phyloP scores from a whole-genome alignment of 495 filamentous ascomycete species.

The Podospora tetraspora region DNA sequence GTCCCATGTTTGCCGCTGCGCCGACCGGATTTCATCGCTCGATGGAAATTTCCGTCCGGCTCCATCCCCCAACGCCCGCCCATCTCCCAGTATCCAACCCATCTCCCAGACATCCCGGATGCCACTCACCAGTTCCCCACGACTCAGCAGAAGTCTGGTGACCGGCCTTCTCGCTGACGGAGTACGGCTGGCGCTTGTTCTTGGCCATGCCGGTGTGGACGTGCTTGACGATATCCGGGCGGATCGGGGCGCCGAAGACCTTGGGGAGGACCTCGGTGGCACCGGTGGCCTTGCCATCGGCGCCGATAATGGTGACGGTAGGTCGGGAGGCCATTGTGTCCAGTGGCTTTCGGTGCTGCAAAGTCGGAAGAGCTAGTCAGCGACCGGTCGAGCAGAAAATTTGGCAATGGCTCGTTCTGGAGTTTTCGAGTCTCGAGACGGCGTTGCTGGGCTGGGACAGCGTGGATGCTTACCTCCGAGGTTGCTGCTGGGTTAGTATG shows the following conservation, averaged over 20 bases:
- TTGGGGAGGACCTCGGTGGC: slow-evolving; percentile 82
- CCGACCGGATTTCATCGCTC: not conserved
- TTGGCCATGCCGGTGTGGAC: slow-evolving; percentile 99
- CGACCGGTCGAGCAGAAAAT: not conserved
- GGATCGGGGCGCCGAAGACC: slow-evolving; percentile 95
- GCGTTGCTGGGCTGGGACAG: not conserved
- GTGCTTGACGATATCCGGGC: slow-evolving; percentile 96
- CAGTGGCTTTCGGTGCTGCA: slow-evolving; percentile 18
- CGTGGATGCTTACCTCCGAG: slow-evolving; percentile 26
- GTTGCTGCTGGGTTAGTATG: slow-evolving; percentile 24
- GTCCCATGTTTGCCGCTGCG: not conserved
- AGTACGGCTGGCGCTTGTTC: slow-evolving; percentile 99
- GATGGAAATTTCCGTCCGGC: slow-evolving; percentile 2
- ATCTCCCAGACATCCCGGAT: slow-evolving; percentile 12
- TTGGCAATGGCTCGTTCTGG: slow-evolving; percentile 10
- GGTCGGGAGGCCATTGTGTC: slow-evolving; percentile 86
- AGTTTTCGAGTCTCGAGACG: slow-evolving; percentile 6
- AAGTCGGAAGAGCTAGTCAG: slow-evolving; percentile 5
- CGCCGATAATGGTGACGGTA: slow-evolving; percentile 88
- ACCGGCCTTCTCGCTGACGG: slow-evolving; percentile 99
- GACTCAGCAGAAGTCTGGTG: slow-evolving; percentile 99
- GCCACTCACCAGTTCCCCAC: slow-evolving; percentile 95
- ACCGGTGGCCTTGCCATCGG: slow-evolving; percentile 85
- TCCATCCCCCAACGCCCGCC: slow-evolving; percentile 1
- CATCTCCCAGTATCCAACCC: not conserved